A percentile compares a stretch with the other conserved stretches of the same genome.
These are phyloP conservation scores for Rhododendron mucronatum DNA, from an alignment of 148 eudicot species.

Conservation along the genomic window DNA sequence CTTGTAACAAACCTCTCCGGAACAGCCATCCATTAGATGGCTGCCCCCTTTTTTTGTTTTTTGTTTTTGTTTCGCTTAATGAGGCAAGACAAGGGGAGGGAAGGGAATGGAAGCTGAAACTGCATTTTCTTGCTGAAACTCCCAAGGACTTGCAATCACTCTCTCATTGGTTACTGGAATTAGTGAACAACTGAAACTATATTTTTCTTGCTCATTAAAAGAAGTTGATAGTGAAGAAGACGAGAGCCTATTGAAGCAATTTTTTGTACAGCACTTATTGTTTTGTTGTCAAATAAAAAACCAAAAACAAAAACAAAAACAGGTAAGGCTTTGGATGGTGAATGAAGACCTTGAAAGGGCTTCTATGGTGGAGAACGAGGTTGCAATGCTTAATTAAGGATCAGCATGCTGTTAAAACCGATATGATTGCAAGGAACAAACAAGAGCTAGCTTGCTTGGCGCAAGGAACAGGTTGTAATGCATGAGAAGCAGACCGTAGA, in stretches of 20 bases:
- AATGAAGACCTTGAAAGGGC: background rate
- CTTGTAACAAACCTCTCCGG: too few relatives aligned
- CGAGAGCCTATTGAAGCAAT: background rate
- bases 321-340: background rate
- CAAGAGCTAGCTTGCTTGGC: background rate
- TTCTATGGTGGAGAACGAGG: background rate
- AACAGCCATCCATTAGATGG: too few relatives aligned
- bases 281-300: too few relatives aligned
- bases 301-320: too few relatives aligned
- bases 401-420: rapidly evolving
- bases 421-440: background rate
- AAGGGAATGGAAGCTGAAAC: too few relatives aligned
- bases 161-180: background rate
- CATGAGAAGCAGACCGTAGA: too few relatives aligned
- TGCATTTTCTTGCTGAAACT: too few relatives aligned
- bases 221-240: background rate
- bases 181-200: background rate
- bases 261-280: background rate
- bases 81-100: too few relatives aligned
- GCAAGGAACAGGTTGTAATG: background rate
- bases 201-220: too few relatives aligned
- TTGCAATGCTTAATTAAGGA: background rate
- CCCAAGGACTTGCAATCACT: background rate
- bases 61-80: too few relatives aligned
- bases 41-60: too few relatives aligned